Evolutionary conservation across 192 early-diverging fungal genomes (phyloP).

Genomic region (Backusella parvicylindrica): DNA sequence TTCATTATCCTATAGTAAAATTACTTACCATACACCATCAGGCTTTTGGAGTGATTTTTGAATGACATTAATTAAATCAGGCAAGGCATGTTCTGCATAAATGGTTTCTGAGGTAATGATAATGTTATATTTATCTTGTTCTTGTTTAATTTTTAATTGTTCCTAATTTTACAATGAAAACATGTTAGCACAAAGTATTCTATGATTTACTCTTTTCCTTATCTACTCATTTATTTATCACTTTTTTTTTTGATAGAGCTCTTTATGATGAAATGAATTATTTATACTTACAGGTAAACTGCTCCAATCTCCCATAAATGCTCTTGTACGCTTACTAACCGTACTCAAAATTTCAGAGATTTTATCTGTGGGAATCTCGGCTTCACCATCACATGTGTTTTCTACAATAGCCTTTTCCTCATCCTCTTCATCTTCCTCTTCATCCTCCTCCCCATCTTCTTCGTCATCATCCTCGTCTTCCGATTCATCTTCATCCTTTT

Average conservation of each 20-base stretch:
- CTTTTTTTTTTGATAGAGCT: background rate
- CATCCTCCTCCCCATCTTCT: slow-evolving; percentile 17
- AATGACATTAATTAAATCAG: slow-evolving; percentile 59
- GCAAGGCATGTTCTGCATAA: slow-evolving; percentile 62
- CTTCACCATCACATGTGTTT: slow-evolving; percentile 40
- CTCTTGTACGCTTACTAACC: slow-evolving; percentile 43
- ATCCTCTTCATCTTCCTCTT: slow-evolving; percentile 34
- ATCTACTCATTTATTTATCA: background rate
- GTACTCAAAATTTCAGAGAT: slow-evolving; percentile 25
- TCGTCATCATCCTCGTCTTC: slow-evolving; percentile 31
- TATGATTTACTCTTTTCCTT: background rate
- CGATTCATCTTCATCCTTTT: slow-evolving; percentile 23
- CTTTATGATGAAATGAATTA: no score
- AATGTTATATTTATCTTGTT: slow-evolving; percentile 61
- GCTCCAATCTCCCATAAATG: slow-evolving; percentile 69
- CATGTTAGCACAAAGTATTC: background rate
- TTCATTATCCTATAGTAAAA: background rate
- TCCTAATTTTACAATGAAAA: slow-evolving; percentile 23
- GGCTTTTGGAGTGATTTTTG: slow-evolving; percentile 51
- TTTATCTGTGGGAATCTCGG: slow-evolving; percentile 35
- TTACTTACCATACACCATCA: slow-evolving; percentile 42
- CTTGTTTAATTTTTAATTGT: slow-evolving; percentile 37
- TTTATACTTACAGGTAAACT: slow-evolving; percentile 33
- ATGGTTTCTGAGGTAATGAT: slow-evolving; percentile 80
- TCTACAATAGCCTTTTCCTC: slow-evolving; percentile 17